phyloP scores from a whole-genome alignment of 2,329 filamentous ascomycete genomes.

The Microascus cirrosus region DNA sequence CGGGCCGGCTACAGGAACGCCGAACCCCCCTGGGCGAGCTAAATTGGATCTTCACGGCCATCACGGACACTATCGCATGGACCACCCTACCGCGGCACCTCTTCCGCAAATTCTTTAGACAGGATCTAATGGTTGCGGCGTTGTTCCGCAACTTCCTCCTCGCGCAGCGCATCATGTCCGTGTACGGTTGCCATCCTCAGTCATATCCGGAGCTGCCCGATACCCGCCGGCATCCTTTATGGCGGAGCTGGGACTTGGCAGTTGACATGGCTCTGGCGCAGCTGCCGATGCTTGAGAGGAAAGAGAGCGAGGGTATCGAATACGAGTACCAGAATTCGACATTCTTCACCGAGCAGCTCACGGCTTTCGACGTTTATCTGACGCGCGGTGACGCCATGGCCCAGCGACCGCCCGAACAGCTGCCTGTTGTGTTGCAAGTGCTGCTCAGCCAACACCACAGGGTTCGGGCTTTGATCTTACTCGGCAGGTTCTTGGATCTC shows the following conservation, averaged over 20 bases:
- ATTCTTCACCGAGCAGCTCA: constrained; percentile 95
- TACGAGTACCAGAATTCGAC: constrained; percentile 92
- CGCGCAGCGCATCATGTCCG: constrained; percentile 89
- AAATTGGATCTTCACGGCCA: constrained; percentile 99
- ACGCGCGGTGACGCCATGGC: constrained; percentile 68
- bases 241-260: constrained; percentile 95
- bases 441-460: constrained; percentile 91
- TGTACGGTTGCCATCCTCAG: constrained; percentile 90
- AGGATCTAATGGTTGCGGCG: constrained; percentile 98
- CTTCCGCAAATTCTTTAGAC: constrained; percentile 93
- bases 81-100: constrained; percentile 81
- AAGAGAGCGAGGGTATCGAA: constrained; percentile 58
- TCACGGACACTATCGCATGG: constrained; percentile 98
- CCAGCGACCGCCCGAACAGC: constrained; percentile 81
- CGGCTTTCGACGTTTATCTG: constrained; percentile 93
- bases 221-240: constrained; percentile 87
- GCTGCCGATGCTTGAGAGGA: constrained; percentile 73
- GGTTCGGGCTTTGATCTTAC: constrained; percentile 77
- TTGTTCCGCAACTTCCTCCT: constrained; percentile 93
- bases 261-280: constrained; percentile 92
- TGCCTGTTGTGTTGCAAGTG: constrained; percentile 92
- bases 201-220: constrained; percentile 88
- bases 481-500: constrained; percentile 88
- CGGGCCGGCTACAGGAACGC: constrained; percentile 83
- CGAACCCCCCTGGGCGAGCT: constrained; percentile 89